phyloP scores from a whole-genome alignment of 2,329 filamentous ascomycete species.

The Colletotrichum sp. region DNA sequence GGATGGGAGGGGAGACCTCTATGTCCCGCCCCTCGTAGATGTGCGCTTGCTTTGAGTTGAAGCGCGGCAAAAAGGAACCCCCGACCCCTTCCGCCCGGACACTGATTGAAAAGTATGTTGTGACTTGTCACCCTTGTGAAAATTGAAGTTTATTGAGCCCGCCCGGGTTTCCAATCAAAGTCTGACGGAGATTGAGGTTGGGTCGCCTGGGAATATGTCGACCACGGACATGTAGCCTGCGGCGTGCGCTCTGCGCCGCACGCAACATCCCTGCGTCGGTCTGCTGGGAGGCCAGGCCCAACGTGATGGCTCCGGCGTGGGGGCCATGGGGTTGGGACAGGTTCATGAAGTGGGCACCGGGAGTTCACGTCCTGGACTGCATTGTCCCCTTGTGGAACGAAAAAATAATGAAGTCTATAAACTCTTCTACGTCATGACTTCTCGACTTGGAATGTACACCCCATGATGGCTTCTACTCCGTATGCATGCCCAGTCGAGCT shows the following conservation, averaged over 20 bases:
- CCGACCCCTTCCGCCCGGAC: not conserved
- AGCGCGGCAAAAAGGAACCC: not conserved
- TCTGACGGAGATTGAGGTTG: not conserved
- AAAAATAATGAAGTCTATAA: not conserved
- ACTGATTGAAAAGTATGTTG: not conserved
- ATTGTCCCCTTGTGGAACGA: not conserved
- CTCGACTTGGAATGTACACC: not conserved
- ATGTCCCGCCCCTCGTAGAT: not conserved
- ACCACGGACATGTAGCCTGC: not conserved
- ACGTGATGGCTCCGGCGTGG: not conserved
- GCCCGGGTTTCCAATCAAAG: not conserved
- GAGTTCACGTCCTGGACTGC: not conserved
- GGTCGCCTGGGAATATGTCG: not conserved
- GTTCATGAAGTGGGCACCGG: not conserved
- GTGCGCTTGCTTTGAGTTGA: not conserved
- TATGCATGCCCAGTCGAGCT: not conserved
- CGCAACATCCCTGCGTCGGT: not conserved
- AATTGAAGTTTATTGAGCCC: not conserved
- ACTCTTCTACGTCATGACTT: not conserved
- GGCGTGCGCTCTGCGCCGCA: not conserved
- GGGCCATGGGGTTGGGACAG: not conserved
- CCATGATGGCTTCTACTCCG: not conserved
- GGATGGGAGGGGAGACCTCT: not conserved
- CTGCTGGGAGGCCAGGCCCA: not conserved
- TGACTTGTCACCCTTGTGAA: not conserved